A percentile compares a stretch with the other conserved stretches of the same genome.
phyloP scores from a whole-genome alignment of 441 rosid species.

The Dalechampia spathulata region DNA sequence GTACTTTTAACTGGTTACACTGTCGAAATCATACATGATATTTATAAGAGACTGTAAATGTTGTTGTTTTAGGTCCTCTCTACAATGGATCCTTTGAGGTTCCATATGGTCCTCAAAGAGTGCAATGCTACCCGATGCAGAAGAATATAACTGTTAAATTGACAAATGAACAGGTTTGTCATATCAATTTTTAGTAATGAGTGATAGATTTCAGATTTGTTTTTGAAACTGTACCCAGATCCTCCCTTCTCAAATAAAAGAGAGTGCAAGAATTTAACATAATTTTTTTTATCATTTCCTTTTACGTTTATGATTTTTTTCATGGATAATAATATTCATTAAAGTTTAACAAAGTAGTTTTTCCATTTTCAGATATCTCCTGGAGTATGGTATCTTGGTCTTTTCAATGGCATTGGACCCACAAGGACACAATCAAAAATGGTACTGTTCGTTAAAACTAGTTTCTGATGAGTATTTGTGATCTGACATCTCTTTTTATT shows the following conservation, averaged over 20 bases:
- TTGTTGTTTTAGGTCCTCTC: slow-evolving; percentile 32
- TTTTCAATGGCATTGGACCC: slow-evolving; percentile 88
- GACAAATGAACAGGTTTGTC: slow-evolving; percentile 83
- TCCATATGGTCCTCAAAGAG: slow-evolving; percentile 46
- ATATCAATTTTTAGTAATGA: neutral
- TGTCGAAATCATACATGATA: neutral
- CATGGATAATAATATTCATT: neutral
- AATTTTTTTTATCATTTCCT: too few species aligned
- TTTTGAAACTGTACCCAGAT: too few species aligned
- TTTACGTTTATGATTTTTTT: too few species aligned
- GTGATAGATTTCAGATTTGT: neutral
- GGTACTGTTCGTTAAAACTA: slow-evolving; percentile 34
- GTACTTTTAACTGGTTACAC: neutral
- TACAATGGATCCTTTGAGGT: slow-evolving; percentile 54
- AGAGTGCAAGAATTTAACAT: too few species aligned
- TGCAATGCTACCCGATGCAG: slow-evolving; percentile 79
- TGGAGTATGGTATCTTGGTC: slow-evolving; percentile 86
- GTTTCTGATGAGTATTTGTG: neutral
- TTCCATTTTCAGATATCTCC: slow-evolving; percentile 56
- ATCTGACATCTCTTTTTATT: neutral
- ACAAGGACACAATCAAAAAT: slow-evolving; percentile 84
- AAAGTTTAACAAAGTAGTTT: slow-evolving; percentile 15
- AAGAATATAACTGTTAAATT: slow-evolving; percentile 55
- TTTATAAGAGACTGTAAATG: slow-evolving; percentile 8
- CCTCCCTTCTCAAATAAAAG: too few species aligned